Evolutionary conservation across 176 grass and related monocot genomes (phyloP).

Genomic region (Poa pratensis): DNA sequence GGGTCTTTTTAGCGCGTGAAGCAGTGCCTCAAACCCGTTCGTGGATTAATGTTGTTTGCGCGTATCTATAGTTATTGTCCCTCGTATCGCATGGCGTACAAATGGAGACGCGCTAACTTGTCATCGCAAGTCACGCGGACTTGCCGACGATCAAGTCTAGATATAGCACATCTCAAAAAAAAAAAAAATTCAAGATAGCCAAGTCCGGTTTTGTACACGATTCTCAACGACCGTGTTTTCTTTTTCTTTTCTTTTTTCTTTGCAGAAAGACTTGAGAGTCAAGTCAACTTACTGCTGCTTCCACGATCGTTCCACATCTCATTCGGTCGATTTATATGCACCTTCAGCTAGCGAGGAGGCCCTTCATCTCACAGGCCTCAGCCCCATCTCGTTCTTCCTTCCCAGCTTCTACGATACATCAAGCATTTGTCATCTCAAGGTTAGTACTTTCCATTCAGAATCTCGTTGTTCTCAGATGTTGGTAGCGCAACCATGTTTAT

Average conservation of each 20-base stretch:
- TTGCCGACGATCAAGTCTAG: neutral
- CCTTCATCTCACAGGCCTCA: neutral
- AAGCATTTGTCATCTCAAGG: conserved; percentile 1
- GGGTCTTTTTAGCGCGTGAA: too few species aligned
- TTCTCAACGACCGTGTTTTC: neutral
- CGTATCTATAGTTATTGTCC: neutral
- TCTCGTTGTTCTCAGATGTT: neutral
- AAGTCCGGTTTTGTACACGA: neutral
- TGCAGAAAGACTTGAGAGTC: conserved; percentile 1
- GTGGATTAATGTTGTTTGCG: neutral
- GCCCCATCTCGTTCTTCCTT: neutral
- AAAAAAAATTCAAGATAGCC: too few species aligned
- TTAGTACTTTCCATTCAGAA: neutral
- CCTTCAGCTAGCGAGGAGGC: neutral
- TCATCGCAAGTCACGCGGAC: neutral
- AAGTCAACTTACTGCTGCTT: conserved; percentile 25
- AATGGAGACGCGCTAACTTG: neutral
- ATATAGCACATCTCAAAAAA: too few species aligned
- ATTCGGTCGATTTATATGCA: neutral
- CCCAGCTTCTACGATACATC: neutral
- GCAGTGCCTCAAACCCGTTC: neutral
- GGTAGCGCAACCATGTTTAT: neutral
- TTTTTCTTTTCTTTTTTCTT: neutral
- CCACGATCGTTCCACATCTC: neutral
- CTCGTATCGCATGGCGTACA: too few species aligned